Evolutionary conservation across 1,284 basidiomycete genomes (phyloP).

Genomic region (Apiotrichum mycotoxinovorans): DNA sequence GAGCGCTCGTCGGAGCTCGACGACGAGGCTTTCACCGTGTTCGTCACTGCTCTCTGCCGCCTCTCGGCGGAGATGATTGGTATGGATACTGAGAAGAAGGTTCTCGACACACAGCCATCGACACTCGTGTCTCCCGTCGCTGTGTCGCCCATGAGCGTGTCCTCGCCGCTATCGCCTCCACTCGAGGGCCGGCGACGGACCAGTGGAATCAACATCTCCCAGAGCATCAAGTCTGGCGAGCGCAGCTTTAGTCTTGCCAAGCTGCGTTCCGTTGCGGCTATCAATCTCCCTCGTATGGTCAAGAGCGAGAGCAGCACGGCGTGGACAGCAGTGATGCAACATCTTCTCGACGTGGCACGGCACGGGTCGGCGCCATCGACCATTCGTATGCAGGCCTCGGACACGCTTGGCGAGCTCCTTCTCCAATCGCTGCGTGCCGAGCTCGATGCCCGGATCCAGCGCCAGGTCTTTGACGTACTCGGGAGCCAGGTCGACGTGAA

Average conservation of each 20-base stretch:
- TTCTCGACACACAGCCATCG: slow-evolving; percentile 50
- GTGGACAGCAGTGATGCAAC: slow-evolving; percentile 74
- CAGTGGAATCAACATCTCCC: slow-evolving; percentile 77
- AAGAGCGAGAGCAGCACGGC: slow-evolving; percentile 73
- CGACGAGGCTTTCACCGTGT: slow-evolving; percentile 74
- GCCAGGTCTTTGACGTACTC: slow-evolving; percentile 75
- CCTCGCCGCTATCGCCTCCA: slow-evolving; percentile 15
- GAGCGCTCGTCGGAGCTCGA: slow-evolving; percentile 78
- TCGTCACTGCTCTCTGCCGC: slow-evolving; percentile 75
- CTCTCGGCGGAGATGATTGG: slow-evolving; percentile 85
- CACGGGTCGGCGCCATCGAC: slow-evolving; percentile 65
- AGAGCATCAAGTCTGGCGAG: slow-evolving; percentile 61
- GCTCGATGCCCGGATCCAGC: slow-evolving; percentile 62
- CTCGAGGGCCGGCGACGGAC: slow-evolving; percentile 61
- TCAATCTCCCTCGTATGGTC: slow-evolving; percentile 82
- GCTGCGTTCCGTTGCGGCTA: slow-evolving; percentile 69
- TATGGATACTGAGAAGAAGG: slow-evolving; percentile 55
- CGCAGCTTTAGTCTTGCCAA: slow-evolving; percentile 75
- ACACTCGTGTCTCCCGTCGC: background rate
- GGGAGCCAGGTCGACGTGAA: slow-evolving; percentile 65
- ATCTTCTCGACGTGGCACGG: slow-evolving; percentile 67
- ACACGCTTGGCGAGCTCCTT: slow-evolving; percentile 76
- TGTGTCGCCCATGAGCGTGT: slow-evolving; percentile 3
- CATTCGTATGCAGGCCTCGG: slow-evolving; percentile 82
- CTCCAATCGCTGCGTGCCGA: slow-evolving; percentile 62